These are phyloP conservation scores for Arctium minus DNA, from an alignment of 129 eudicot genomes.

Conservation along the genomic window DNA sequence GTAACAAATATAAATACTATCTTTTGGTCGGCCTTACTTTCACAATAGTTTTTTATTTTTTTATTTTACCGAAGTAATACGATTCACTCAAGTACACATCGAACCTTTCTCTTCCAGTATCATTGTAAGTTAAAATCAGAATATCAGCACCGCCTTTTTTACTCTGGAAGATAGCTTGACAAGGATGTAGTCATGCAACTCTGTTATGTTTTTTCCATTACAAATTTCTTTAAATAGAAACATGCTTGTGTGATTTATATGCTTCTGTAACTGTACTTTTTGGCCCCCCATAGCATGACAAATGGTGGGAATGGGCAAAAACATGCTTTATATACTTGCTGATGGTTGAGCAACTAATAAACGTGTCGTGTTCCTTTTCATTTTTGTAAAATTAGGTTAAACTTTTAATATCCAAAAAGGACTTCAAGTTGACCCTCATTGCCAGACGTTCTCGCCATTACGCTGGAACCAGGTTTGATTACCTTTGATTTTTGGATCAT, in stretches of 20 bases:
- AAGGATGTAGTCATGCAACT: neutral
- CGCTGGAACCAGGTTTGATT: conserved; percentile 91
- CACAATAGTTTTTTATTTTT: neutral
- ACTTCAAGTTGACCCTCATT: conserved; percentile 63
- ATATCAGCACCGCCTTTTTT: neutral
- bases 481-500: neutral
- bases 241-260: neutral
- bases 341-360: conserved; percentile 16
- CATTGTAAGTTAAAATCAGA: neutral
- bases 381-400: conserved; percentile 50
- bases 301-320: conserved; percentile 1
- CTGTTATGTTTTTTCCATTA: neutral
- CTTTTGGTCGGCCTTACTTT: neutral
- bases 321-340: neutral
- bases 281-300: neutral
- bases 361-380: neutral
- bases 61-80: neutral
- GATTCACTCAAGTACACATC: neutral
- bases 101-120: conserved; percentile 4
- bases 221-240: neutral
- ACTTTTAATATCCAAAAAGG: conserved; percentile 54
- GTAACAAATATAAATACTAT: neutral
- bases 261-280: conserved; percentile 2
- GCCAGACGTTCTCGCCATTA: conserved; percentile 98
- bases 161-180: conserved; percentile 3